Base-by-base conservation (phyloP, 345 rosid species). In the Nasturtium officinale region DNA sequence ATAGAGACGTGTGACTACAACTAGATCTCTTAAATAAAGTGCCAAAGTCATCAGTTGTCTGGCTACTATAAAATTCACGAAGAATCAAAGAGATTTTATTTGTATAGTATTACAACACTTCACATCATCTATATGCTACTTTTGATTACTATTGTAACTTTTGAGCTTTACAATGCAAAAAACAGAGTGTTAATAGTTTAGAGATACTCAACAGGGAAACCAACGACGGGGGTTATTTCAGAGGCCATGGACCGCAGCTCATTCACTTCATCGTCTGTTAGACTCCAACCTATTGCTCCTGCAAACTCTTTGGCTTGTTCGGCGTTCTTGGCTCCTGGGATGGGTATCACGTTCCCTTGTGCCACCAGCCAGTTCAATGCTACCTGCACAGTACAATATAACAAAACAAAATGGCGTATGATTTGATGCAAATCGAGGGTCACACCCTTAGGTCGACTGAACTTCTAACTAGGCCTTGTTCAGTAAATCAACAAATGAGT, bases 331-430 rank as follows among this genome's bases (percentile, higher is more conserved):
- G 97, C 99, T 78, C 99, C 99, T 2, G 99, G 97, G 77, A 95
- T 95, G 12, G 99, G 99, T 65, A 88, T 85, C 15, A 91, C 96
- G 60, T 91, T 95, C 37, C 82, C 96, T 73, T 90, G 99, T 9
- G 91, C 91, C 72, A 90, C 82, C 75, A 95, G 80, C 99, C 99
- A 95, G 81, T 95, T 95, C 65, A 95, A 82, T 67, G 13, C 91
- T 15, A 95, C 97, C 99, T 91, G 58, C 55, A 63, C 23, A 67
- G 11, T 61, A 61, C 51, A 71, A 70, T 20, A 50, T 35, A 61
- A 48, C 38, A 60, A 45, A 59, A 28, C 25, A 69, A 61, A 45
- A 40, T 12, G 5, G 1, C 61, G 4, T 43, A 37, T 17, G 30
- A 43, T 59, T 60, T 52, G 54, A 66, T 37, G 45, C 45, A 17